Base-by-base conservation (phyloP, 2,329 filamentous ascomycete species). In the Alternaria triticimaculans region DNA sequence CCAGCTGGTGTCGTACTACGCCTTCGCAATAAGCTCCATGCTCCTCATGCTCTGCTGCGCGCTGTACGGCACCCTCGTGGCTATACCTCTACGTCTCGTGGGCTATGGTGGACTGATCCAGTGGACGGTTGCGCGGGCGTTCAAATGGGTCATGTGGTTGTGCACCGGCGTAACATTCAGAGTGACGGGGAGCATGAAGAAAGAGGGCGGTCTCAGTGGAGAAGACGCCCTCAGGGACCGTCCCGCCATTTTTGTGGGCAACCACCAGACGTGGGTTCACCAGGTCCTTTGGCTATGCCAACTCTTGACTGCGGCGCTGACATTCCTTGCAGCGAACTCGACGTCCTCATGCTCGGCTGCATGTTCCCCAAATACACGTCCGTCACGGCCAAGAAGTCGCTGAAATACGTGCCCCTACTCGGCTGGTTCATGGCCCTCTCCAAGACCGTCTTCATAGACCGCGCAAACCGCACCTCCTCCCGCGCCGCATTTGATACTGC, bases 361-460 rank as follows among this genome's bases (percentile, higher is more conserved):
- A 88, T 97, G 75, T 98, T 97, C 82, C 96, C 96, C 51, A 90
- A 89, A 74, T 94, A 96, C 85, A 97, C 92, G 85, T 94, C 90
- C 75, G 92, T 99, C 63, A 97, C 95, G 23, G 94, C 95, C 50
- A 99, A 99, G 87, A 90, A 90, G 75, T 92, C 89, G 59, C 84
- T 99, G 76, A 91, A 90, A 79, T 89, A 86, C 66, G 83, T 91
- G 37, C 96, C 96, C 1, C 88, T 99, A 79, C 85, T 99, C 59
- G 96, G 96, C 64, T 97, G 93, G 94, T 99, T 97, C 84, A 99
- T 86, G 84, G 81, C 88, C 53, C 86, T 97, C 63, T 94, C 90
- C 69, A 94, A 94, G 68, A 92, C 93, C 70, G 91, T 99, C 76
- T 99, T 98, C 83, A 97, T 99, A 83, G 93, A 99, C 81, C 92